These are phyloP conservation scores for Wolfiporia cocos DNA, from an alignment of 1,284 basidiomycete genomes.

Conservation along the genomic window DNA sequence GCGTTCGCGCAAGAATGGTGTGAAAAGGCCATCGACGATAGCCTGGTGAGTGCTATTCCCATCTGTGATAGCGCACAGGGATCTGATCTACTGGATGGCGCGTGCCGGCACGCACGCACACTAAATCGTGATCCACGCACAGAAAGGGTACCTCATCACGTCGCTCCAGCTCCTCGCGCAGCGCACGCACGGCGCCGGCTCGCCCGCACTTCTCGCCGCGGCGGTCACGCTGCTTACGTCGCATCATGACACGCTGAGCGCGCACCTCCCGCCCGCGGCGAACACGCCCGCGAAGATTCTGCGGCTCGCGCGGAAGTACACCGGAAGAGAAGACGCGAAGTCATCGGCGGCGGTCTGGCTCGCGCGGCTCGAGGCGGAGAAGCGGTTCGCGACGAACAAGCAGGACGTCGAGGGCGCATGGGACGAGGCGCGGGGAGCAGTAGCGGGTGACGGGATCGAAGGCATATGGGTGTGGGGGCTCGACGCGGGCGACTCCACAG, in stretches of 20 bases:
- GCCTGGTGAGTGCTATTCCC: constrained; percentile 44
- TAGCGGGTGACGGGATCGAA: constrained; percentile 29
- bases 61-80: not conserved
- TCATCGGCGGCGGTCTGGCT: constrained; percentile 43
- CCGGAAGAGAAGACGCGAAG: constrained; percentile 18
- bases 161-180: constrained; percentile 42
- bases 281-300: constrained; percentile 28
- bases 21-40: constrained; percentile 37
- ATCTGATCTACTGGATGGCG: constrained; percentile 2
- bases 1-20: constrained; percentile 55
- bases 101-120: not conserved
- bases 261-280: constrained; percentile 27
- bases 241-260: constrained; percentile 10
- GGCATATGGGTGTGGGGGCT: constrained; percentile 51
- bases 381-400: constrained; percentile 19
- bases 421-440: constrained; percentile 35
- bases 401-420: constrained; percentile 29
- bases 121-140: not conserved
- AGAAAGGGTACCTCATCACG: constrained; percentile 49
- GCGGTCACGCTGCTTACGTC: constrained; percentile 40
- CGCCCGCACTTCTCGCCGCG: constrained; percentile 36
- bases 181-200: constrained; percentile 21
- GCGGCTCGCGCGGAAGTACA: constrained; percentile 40
- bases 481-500: not conserved
- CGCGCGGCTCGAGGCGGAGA: constrained; percentile 42